Evolutionary conservation across 2,329 filamentous ascomycete genomes (phyloP).

Genomic region (Dothistroma pini): DNA sequence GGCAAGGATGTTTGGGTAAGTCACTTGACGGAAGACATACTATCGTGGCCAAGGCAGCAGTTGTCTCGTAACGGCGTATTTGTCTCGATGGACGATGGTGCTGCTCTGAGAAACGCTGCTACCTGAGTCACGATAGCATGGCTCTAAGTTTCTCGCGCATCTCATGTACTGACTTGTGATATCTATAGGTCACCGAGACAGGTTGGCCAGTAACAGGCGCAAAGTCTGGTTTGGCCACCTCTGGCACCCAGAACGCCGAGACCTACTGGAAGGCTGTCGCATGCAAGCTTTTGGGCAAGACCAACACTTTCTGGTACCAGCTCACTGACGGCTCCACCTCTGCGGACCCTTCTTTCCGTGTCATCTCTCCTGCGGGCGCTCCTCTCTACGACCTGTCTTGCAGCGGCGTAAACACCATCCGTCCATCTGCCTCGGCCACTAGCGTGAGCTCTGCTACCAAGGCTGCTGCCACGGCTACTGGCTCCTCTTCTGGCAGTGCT

Average conservation of each 20-base stretch:
- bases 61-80: background rate
- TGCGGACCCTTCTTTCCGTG: slow-evolving; percentile 16
- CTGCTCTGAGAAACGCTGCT: too few relatives aligned
- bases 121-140: background rate
- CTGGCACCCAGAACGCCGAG: slow-evolving; percentile 65
- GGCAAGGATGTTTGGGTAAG: slow-evolving; percentile 68
- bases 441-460: background rate
- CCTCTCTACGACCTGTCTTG: slow-evolving; percentile 11
- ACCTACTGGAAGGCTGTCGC: slow-evolving; percentile 77
- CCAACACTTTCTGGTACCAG: slow-evolving; percentile 67
- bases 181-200: slow-evolving; percentile 71
- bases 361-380: background rate
- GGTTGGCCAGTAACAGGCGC: slow-evolving; percentile 77
- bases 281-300: slow-evolving; percentile 63
- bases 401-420: slow-evolving; percentile 10
- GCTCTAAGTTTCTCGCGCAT: background rate
- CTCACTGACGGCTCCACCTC: background rate
- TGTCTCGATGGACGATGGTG: too few relatives aligned
- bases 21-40: background rate
- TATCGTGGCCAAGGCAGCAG: background rate
- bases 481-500: background rate
- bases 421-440: background rate
- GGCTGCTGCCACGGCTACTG: background rate
- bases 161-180: background rate
- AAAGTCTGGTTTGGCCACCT: slow-evolving; percentile 57